Evolutionary conservation across 2,329 filamentous ascomycete species (phyloP).

Genomic region (Microdochium trichocladiopsis): DNA sequence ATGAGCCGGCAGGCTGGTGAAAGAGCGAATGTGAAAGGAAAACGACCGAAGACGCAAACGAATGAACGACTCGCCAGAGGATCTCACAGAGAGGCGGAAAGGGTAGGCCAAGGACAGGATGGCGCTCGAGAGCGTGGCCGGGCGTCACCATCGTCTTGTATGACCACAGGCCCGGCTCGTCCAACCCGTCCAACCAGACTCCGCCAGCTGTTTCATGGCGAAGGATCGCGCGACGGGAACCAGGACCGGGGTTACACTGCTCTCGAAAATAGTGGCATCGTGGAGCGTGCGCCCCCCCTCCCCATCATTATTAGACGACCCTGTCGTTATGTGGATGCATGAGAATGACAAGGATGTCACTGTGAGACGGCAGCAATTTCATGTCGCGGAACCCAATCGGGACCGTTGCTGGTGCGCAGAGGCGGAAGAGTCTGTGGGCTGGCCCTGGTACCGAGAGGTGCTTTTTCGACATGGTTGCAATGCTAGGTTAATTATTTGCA

Average conservation of each 20-base stretch:
- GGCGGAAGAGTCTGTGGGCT: background rate
- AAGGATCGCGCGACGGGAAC: background rate
- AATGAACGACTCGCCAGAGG: constrained; percentile 1
- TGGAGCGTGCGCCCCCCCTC: background rate
- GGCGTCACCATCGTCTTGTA: background rate
- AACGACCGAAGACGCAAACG: background rate
- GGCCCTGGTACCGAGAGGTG: no score
- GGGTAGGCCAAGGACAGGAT: background rate
- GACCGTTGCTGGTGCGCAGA: background rate
- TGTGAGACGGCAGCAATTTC: background rate
- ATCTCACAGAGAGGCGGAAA: background rate
- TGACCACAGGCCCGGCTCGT: background rate
- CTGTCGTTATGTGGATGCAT: background rate
- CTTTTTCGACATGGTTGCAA: no score
- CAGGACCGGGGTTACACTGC: background rate
- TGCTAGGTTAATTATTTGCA: no score
- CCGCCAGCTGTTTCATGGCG: background rate
- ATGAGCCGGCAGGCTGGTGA: background rate
- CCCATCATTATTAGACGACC: background rate
- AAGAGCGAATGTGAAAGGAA: background rate
- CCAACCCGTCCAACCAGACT: background rate
- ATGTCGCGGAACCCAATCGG: background rate
- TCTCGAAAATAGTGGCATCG: background rate
- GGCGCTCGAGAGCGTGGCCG: background rate
- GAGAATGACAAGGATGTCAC: background rate